A percentile compares a stretch with the other conserved stretches of the same genome.
Conservation (phyloP, 495 filamentous ascomycete genomes). For the Entonaema liquescens region DNA sequence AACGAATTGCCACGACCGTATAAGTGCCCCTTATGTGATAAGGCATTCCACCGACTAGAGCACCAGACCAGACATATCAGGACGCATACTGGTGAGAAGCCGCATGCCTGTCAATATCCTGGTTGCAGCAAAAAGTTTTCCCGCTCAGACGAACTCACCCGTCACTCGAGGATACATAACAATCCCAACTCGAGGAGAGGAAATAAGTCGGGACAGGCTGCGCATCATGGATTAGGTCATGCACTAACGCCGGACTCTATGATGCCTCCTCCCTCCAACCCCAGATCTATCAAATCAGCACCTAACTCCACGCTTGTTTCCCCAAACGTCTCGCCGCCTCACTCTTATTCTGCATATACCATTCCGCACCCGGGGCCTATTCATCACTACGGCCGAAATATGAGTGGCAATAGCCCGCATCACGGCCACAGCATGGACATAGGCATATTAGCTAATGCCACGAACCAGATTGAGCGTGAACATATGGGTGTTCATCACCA, state of each 20-base stretch:
- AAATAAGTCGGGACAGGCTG: slow-evolving; percentile 76
- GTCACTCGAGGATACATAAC: slow-evolving; percentile 98
- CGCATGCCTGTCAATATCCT: slow-evolving; percentile 91
- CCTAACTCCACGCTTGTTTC: slow-evolving; percentile 88
- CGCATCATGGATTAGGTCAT: slow-evolving; percentile 46
- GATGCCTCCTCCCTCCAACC: slow-evolving; percentile 83
- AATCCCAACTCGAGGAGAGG: slow-evolving; percentile 96
- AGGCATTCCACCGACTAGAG: slow-evolving; percentile 97
- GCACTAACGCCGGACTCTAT: slow-evolving; percentile 59
- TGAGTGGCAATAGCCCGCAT: slow-evolving; percentile 50
- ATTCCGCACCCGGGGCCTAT: slow-evolving; percentile 67
- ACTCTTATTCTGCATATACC: slow-evolving; percentile 82
- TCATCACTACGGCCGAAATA: slow-evolving; percentile 71
- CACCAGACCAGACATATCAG: slow-evolving; percentile 98
- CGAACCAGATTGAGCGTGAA: slow-evolving; percentile 85
- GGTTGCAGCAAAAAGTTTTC: slow-evolving; percentile 98
- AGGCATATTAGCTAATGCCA: slow-evolving; percentile 88
- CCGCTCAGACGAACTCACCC: slow-evolving; percentile 93
- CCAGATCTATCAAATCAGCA: slow-evolving; percentile 74
- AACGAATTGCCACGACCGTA: slow-evolving; percentile 92
- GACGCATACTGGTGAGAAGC: slow-evolving; percentile 98
- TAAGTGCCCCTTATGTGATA: slow-evolving; percentile 98
- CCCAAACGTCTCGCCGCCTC: slow-evolving; percentile 94
- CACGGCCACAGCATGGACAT: slow-evolving; percentile 74
- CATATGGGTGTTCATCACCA: slow-evolving; percentile 55